Conservation (phyloP, 352 stramenopile genomes). For the Pythium pyrilobum region DNA sequence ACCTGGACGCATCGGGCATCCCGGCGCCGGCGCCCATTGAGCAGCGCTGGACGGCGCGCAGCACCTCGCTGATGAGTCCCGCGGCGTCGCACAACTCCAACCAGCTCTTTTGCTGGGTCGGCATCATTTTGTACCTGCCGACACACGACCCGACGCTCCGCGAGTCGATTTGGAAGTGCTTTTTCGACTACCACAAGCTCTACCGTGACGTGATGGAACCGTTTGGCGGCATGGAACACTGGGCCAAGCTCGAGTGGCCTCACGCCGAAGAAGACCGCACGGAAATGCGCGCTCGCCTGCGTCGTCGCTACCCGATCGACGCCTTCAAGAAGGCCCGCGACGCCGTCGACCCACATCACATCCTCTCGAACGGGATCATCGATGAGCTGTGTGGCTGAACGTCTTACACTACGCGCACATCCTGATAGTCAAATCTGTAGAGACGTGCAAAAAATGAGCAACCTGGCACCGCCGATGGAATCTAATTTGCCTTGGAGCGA, state of each 20-base stretch:
- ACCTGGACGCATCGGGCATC: conserved; percentile 91
- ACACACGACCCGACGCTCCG: conserved; percentile 55
- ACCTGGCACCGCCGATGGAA: too few relatives aligned
- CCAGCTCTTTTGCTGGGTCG: conserved; percentile 94
- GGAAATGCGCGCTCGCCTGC: conserved; percentile 60
- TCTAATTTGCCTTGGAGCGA: too few relatives aligned
- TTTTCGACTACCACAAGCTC: conserved; percentile 91
- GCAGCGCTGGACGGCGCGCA: conserved; percentile 95
- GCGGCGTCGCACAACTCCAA: conserved; percentile 65
- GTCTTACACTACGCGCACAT: too few relatives aligned
- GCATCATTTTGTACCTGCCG: conserved; percentile 96
- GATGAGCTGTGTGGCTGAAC: conserved; percentile 60
- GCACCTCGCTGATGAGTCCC: conserved; percentile 90
- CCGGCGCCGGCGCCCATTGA: conserved; percentile 96
- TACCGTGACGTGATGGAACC: conserved; percentile 87
- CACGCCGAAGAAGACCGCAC: conserved; percentile 37
- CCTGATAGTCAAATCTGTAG: background rate
- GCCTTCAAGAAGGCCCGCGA: conserved; percentile 88
- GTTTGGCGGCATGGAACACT: conserved; percentile 91
- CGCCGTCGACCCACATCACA: conserved; percentile 91
- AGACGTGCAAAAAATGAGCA: too few relatives aligned
- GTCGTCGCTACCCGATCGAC: conserved; percentile 81
- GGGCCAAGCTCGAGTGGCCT: conserved; percentile 95
- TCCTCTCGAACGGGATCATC: conserved; percentile 89
- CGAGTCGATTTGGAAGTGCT: conserved; percentile 86